Percentiles rank a stretch among this genome's conserved stretches.
Evolutionary conservation across 2,329 filamentous ascomycete species (phyloP).

Genomic region (Pseudomassariella vexata): DNA sequence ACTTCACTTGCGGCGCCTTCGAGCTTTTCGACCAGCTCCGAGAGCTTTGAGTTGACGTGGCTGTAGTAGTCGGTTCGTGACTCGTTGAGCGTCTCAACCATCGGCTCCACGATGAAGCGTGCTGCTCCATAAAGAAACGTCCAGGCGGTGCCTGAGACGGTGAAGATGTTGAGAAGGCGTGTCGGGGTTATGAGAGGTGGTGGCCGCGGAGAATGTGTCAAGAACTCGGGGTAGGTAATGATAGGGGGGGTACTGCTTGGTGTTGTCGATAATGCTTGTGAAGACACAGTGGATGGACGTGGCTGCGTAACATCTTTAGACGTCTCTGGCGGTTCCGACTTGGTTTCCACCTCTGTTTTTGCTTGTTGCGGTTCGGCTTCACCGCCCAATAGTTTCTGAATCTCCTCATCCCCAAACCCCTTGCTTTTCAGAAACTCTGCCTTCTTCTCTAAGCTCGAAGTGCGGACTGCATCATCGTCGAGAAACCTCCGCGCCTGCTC

Average conservation of each 20-base stretch:
- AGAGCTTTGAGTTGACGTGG: slow-evolving; percentile 39
- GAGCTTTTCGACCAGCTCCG: slow-evolving; percentile 42
- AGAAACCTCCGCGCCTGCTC: slow-evolving; percentile 73
- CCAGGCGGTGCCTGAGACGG: slow-evolving; percentile 51
- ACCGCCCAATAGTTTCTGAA: slow-evolving; percentile 55
- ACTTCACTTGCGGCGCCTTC: slow-evolving; percentile 56
- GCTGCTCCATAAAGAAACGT: slow-evolving; percentile 65
- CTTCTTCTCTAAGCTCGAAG: slow-evolving; percentile 67
- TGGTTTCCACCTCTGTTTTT: slow-evolving; percentile 1
- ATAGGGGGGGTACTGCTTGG: slow-evolving; percentile 49
- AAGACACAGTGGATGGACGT: background rate
- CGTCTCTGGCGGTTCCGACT: background rate
- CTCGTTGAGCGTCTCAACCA: slow-evolving; percentile 46
- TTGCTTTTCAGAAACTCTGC: slow-evolving; percentile 72
- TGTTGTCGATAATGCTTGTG: slow-evolving; percentile 1
- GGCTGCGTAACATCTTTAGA: background rate
- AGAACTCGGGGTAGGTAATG: slow-evolving; percentile 66
- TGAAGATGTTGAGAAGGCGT: slow-evolving; percentile 53
- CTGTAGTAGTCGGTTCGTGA: slow-evolving; percentile 48
- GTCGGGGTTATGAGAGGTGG: slow-evolving; percentile 58
- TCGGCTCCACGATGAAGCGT: slow-evolving; percentile 61
- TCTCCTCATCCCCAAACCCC: slow-evolving; percentile 61
- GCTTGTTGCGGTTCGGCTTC: slow-evolving; percentile 8
- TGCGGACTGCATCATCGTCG: slow-evolving; percentile 64
- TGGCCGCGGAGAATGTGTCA: slow-evolving; percentile 48